Evolutionary conservation across 2,329 filamentous ascomycete species (phyloP).

Genomic region (Neonectria punicea): DNA sequence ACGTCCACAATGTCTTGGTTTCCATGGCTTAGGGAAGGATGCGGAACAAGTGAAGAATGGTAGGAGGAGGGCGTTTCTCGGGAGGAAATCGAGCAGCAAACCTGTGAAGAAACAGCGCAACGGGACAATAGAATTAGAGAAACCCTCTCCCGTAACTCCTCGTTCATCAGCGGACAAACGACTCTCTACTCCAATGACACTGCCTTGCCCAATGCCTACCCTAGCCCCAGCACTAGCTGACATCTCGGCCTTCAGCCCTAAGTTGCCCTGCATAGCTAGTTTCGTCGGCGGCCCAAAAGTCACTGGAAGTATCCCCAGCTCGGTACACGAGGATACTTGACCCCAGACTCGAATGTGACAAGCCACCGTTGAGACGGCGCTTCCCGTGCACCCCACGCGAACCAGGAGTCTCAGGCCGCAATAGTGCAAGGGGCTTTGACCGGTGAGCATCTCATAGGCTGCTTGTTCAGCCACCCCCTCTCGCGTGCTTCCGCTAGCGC

Average conservation of each 20-base stretch:
- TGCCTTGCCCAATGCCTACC: neutral
- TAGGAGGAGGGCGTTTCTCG: neutral
- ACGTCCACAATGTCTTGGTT: slow-evolving; percentile 16
- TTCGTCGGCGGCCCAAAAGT: neutral
- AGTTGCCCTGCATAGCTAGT: neutral
- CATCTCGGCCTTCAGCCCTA: neutral
- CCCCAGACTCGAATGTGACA: neutral
- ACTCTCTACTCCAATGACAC: neutral
- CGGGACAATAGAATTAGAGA: neutral
- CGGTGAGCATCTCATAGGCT: neutral
- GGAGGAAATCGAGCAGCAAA: neutral
- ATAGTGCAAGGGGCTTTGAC: neutral
- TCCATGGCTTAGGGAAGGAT: slow-evolving; percentile 5
- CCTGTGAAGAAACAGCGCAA: neutral
- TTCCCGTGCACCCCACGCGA: neutral
- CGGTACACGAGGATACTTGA: slow-evolving; percentile 14
- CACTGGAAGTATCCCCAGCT: slow-evolving; percentile 10
- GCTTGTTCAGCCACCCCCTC: neutral
- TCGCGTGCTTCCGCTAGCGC: neutral
- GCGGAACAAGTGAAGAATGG: neutral
- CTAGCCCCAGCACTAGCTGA: neutral
- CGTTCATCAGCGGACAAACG: neutral
- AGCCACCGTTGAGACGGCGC: neutral
- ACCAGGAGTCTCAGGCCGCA: neutral
- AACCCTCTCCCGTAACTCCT: neutral